phyloP scores from a whole-genome alignment of 192 early-diverging fungal genomes.

The Coemansia sp. region DNA sequence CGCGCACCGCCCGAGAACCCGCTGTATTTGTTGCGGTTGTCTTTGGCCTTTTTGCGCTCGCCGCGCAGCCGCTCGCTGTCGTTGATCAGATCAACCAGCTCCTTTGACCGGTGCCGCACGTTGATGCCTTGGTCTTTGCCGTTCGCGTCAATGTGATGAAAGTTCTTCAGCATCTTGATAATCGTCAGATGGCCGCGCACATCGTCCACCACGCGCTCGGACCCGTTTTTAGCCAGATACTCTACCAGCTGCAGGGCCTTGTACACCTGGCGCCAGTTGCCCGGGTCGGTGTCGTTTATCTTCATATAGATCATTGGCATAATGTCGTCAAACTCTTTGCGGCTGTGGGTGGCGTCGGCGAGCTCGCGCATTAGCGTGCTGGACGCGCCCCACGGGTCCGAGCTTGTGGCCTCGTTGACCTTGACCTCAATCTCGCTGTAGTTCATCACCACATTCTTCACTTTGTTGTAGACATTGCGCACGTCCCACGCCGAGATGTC shows the following conservation, averaged over 20 bases:
- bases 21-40: conserved; percentile 84
- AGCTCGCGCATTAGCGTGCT: conserved; percentile 92
- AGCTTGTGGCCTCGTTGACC: conserved; percentile 87
- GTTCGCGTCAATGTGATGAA: conserved; percentile 86
- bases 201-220: conserved; percentile 87
- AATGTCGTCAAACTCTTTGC: conserved; percentile 90
- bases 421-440: conserved; percentile 91
- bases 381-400: conserved; percentile 93
- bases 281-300: conserved; percentile 76
- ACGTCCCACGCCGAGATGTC: conserved; percentile 59
- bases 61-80: conserved; percentile 73
- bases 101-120: conserved; percentile 81
- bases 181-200: conserved; percentile 81
- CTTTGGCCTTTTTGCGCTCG: conserved; percentile 86
- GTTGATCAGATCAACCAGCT: conserved; percentile 77
- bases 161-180: conserved; percentile 83
- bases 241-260: conserved; percentile 93
- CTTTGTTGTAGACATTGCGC: conserved; percentile 58
- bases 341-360: conserved; percentile 80
- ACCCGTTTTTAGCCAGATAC: conserved; percentile 92
- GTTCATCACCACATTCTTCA: conserved; percentile 88
- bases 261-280: conserved; percentile 93
- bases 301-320: conserved; percentile 90
- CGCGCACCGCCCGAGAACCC: conserved; percentile 61
- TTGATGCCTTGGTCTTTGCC: conserved; percentile 98